A percentile compares a stretch with the other conserved stretches of the same genome.
Conservation (phyloP, 805 yeast species). For the Blastobotrys chiropterorum region DNA sequence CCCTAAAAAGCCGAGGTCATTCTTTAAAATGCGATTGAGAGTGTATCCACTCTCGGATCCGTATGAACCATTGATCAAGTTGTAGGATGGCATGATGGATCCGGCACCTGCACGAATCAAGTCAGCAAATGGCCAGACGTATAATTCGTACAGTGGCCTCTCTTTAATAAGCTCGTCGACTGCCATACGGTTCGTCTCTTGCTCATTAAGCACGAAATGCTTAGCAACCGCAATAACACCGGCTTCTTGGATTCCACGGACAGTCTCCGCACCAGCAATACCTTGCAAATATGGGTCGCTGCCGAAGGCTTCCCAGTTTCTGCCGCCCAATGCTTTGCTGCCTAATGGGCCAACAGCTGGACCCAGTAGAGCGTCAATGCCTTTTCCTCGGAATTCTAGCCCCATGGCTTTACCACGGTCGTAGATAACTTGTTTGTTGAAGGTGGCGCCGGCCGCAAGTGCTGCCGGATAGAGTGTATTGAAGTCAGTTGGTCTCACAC, state of each 20-base stretch:
- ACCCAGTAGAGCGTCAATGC: constrained; percentile 48
- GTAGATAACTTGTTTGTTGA: constrained; percentile 44
- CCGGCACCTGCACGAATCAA: constrained; percentile 54
- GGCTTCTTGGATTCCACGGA: constrained; percentile 50
- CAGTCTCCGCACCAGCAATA: constrained; percentile 43
- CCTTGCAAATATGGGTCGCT: constrained; percentile 58
- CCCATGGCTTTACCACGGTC: constrained; percentile 52
- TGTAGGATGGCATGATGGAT: constrained; percentile 53
- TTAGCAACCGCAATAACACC: constrained; percentile 52
- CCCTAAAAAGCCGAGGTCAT: constrained; percentile 59
- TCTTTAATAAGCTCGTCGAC: constrained; percentile 41
- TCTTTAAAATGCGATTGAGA: constrained; percentile 48
- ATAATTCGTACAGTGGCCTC: constrained; percentile 53
- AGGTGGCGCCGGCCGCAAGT: constrained; percentile 50
- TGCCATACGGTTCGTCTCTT: constrained; percentile 46
- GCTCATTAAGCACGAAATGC: constrained; percentile 55
- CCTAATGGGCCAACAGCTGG: constrained; percentile 60
- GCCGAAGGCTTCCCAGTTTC: constrained; percentile 59
- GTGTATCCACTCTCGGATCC: constrained; percentile 54
- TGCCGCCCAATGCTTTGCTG: constrained; percentile 52
- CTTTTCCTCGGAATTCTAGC: constrained; percentile 46
- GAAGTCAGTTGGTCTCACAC: constrained; percentile 48
- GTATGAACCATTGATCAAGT: constrained; percentile 47
- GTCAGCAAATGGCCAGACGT: constrained; percentile 62
- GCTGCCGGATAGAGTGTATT: constrained; percentile 53